A percentile compares a stretch with the other conserved stretches of the same genome.
These are phyloP conservation scores for Mollisiaceae sp. DNA, from an alignment of 2,329 filamentous ascomycete genomes.

Conservation along the genomic window DNA sequence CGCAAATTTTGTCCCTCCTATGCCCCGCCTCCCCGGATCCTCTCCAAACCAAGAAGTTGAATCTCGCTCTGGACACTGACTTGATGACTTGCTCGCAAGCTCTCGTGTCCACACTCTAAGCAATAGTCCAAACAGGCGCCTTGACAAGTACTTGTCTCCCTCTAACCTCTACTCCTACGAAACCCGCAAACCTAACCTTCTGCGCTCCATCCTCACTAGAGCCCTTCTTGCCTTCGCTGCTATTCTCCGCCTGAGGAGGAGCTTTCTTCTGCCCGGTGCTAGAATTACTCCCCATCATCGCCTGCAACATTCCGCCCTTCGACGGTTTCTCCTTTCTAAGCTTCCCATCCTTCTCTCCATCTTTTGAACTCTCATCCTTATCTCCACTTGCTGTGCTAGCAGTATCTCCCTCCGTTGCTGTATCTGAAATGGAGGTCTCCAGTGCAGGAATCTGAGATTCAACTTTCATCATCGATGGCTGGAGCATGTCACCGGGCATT, in stretches of 20 bases:
- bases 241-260: constrained; percentile 23
- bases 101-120: constrained; percentile 13
- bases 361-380: constrained; percentile 43
- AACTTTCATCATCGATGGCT: constrained; percentile 80
- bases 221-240: constrained; percentile 34
- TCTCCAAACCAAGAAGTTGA: neutral
- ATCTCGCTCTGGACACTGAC: neutral
- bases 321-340: constrained; percentile 38
- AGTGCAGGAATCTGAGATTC: constrained; percentile 71
- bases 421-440: constrained; percentile 45
- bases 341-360: constrained; percentile 38
- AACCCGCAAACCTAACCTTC: constrained; percentile 76
- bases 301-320: constrained; percentile 46
- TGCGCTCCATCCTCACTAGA: constrained; percentile 40
- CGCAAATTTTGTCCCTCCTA: neutral
- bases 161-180: constrained; percentile 71
- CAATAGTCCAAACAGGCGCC: constrained; percentile 72
- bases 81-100: neutral
- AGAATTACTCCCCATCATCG: constrained; percentile 38
- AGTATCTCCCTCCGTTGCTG: constrained; percentile 36
- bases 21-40: neutral
- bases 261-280: constrained; percentile 39
- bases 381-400: constrained; percentile 40
- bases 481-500: constrained; percentile 73
- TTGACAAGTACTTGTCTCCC: constrained; percentile 77